phyloP scores from a whole-genome alignment of 768 basidiomycete genomes.

The Chalciporus pseudorubinellus region DNA sequence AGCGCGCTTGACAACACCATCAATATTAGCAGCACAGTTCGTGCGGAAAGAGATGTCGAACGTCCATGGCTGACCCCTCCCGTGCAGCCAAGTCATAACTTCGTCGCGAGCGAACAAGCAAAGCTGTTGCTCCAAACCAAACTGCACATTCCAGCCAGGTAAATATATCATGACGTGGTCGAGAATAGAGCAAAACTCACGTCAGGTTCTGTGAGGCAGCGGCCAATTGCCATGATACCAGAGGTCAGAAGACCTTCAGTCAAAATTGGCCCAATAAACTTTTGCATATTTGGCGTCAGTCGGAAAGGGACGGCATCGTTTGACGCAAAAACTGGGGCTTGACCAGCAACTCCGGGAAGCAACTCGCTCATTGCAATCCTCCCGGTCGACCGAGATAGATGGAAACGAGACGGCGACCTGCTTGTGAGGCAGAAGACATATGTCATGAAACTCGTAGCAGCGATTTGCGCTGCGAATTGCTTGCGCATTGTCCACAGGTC shows the following conservation, averaged over 20 bases:
- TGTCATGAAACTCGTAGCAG: constrained; percentile 89
- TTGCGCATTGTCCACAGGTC: constrained; percentile 97
- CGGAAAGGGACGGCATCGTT: constrained; percentile 95
- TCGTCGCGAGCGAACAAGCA: constrained; percentile 93
- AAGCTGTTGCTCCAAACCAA: constrained; percentile 89
- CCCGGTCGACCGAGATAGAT: constrained; percentile 86
- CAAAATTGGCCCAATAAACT: constrained; percentile 83
- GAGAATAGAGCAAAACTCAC: constrained; percentile 38
- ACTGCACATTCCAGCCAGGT: constrained; percentile 47
- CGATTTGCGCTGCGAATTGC: constrained; percentile 90
- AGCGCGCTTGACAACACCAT: constrained; percentile 74
- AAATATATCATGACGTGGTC: background rate
- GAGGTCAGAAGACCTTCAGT: constrained; percentile 88
- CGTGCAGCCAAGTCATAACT: constrained; percentile 71
- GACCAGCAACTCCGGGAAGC: constrained; percentile 59
- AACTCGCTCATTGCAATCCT: constrained; percentile 91
- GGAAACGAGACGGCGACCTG: constrained; percentile 81
- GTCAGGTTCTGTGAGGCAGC: constrained; percentile 89
- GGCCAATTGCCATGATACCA: constrained; percentile 87
- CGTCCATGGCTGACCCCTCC: constrained; percentile 53
- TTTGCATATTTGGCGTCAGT: constrained; percentile 94
- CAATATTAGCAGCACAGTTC: constrained; percentile 55
- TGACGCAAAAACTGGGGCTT: constrained; percentile 66
- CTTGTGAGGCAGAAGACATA: constrained; percentile 82
- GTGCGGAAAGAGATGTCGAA: constrained; percentile 61